These are phyloP conservation scores for Lecanicillium sp. DNA, from an alignment of 2,329 filamentous ascomycete species.

Conservation along the genomic window DNA sequence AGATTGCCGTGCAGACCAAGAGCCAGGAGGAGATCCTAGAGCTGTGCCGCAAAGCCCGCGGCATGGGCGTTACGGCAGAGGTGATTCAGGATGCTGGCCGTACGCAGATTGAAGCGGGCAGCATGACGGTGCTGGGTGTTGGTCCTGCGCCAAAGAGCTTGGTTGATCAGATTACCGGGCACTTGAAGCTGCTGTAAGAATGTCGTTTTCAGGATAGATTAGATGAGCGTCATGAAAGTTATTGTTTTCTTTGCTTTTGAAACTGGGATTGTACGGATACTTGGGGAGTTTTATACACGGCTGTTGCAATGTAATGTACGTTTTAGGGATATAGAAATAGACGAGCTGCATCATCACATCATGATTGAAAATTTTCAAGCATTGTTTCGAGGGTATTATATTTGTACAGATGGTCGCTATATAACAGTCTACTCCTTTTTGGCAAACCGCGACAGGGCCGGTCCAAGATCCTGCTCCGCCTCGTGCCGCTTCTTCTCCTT, in stretches of 20 bases:
- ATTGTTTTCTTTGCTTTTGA: neutral
- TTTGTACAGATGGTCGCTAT: slow-evolving; percentile 4
- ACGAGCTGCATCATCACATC: too few relatives aligned
- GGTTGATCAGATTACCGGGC: slow-evolving; percentile 78
- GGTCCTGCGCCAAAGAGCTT: slow-evolving; percentile 75
- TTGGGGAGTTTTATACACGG: neutral
- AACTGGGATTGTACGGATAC: neutral
- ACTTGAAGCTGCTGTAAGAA: slow-evolving; percentile 76
- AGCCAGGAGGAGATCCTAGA: slow-evolving; percentile 72
- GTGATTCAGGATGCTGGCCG: slow-evolving; percentile 92
- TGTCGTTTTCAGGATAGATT: too few relatives aligned
- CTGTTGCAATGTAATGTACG: too few relatives aligned
- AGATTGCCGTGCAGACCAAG: slow-evolving; percentile 86
- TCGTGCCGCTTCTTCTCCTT: slow-evolving; percentile 55
- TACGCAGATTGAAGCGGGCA: slow-evolving; percentile 92
- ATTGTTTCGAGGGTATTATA: slow-evolving; percentile 12
- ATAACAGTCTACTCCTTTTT: slow-evolving; percentile 46
- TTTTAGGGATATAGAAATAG: too few relatives aligned
- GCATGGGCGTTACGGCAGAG: slow-evolving; percentile 77
- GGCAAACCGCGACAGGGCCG: slow-evolving; percentile 78
- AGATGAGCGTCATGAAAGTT: neutral
- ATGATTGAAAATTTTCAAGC: too few relatives aligned
- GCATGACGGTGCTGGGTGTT: slow-evolving; percentile 82
- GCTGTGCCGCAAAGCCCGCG: slow-evolving; percentile 69
- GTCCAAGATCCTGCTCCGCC: slow-evolving; percentile 67